Evolutionary conservation across 169 alveolate genomes (phyloP).

Genomic region (Cryptosporidium sp.): DNA sequence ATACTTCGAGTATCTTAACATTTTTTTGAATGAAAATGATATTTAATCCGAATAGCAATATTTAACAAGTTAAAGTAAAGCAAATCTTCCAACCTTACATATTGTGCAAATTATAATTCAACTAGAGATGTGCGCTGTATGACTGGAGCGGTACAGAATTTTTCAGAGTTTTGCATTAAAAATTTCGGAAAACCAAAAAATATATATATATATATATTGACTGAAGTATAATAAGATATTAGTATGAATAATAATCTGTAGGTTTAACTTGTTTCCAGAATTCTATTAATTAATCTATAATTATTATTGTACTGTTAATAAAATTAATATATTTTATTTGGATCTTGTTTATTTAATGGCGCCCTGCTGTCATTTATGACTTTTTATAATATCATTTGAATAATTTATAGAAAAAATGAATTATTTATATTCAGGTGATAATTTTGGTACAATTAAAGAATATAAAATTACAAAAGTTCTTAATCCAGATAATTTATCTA

Average conservation of each 20-base stretch:
- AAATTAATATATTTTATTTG: not conserved
- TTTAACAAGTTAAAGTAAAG: not conserved
- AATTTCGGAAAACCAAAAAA: not conserved
- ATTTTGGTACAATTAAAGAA: constrained; percentile 48
- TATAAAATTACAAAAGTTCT: constrained; percentile 1
- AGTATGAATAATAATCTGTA: too few relatives aligned
- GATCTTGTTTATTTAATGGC: constrained; percentile 25
- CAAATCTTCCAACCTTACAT: not conserved
- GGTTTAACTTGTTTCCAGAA: not conserved
- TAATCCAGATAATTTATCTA: not conserved
- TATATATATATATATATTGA: not conserved
- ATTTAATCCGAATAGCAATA: not conserved
- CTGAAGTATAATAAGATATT: not conserved
- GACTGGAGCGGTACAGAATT: constrained; percentile 19
- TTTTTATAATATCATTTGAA: not conserved
- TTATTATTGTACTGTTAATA: too few relatives aligned
- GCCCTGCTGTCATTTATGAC: constrained; percentile 20
- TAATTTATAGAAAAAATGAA: constrained; percentile 16
- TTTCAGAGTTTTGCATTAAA: not conserved
- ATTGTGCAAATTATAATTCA: not conserved
- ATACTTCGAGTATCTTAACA: not conserved
- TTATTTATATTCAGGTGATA: constrained; percentile 52
- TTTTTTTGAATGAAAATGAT: not conserved
- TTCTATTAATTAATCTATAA: not conserved
- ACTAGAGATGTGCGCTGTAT: constrained; percentile 2